phyloP scores from a whole-genome alignment of 1,284 basidiomycete genomes.

The Tilletia walkeri region DNA sequence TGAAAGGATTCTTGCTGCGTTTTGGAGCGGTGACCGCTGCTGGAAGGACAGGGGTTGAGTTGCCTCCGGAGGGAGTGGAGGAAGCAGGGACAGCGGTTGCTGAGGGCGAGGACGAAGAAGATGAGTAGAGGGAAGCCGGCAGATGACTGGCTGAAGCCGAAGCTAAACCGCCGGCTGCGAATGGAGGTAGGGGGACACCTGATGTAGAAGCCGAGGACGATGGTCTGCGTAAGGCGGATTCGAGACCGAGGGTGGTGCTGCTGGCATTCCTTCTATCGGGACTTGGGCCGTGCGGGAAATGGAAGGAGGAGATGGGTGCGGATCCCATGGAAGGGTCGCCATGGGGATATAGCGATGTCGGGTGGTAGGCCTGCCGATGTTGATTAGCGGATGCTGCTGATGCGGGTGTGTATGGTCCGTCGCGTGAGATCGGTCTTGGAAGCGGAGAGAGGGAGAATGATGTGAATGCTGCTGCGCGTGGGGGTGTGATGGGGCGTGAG shows the following conservation, averaged over 20 bases:
- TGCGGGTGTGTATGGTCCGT: neutral
- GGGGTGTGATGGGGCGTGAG: slow-evolving; percentile 7
- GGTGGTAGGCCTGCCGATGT: neutral
- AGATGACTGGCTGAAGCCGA: slow-evolving; percentile 29
- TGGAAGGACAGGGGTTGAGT: no score
- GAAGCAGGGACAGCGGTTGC: no score
- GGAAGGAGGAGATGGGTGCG: neutral
- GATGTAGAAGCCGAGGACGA: neutral
- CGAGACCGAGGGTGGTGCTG: slow-evolving; percentile 36
- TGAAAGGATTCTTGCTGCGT: slow-evolving; percentile 43
- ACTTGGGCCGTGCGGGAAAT: slow-evolving; percentile 22
- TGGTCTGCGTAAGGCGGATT: slow-evolving; percentile 5
- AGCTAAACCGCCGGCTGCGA: neutral
- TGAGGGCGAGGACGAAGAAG: no score
- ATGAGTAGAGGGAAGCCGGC: neutral
- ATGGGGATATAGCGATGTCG: no score
- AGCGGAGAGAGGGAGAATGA: neutral
- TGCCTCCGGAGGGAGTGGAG: no score
- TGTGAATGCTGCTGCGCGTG: neutral
- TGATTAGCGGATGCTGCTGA: neutral
- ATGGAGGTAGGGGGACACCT: neutral
- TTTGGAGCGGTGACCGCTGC: slow-evolving; percentile 16
- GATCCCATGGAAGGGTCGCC: neutral
- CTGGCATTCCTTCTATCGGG: slow-evolving; percentile 20
- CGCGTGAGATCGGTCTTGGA: no score